A percentile compares a stretch with the other conserved stretches of the same genome.
phyloP scores from a whole-genome alignment of 768 basidiomycete genomes.

The Tephrocybe rancida region DNA sequence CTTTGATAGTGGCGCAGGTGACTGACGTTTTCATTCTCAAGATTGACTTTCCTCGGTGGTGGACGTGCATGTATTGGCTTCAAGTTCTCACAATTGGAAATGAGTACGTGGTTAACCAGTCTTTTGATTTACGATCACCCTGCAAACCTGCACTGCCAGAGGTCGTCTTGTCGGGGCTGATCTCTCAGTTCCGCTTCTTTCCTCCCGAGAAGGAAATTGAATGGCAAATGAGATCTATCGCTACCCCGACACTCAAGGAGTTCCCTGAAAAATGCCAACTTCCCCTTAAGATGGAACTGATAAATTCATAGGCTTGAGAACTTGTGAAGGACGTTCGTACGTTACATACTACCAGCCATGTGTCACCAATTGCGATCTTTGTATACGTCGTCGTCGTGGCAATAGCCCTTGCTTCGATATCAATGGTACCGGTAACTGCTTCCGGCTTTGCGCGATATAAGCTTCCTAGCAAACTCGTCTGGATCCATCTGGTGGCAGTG shows the following conservation, averaged over 20 bases:
- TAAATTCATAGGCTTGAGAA: background rate
- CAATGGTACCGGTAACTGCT: too few species aligned
- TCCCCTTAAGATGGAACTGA: background rate
- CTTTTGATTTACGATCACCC: background rate
- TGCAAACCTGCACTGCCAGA: conserved; percentile 10
- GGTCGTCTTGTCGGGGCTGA: conserved; percentile 21
- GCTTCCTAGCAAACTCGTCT: too few species aligned
- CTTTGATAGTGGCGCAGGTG: too few species aligned
- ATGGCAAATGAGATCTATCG: conserved; percentile 2
- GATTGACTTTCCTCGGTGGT: conserved; percentile 38
- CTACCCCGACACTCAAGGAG: background rate
- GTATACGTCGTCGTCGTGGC: too few species aligned
- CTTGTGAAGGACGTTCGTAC: too few species aligned
- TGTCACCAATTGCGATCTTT: too few species aligned
- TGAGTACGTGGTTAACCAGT: conserved; percentile 38
- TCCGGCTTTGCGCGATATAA: too few species aligned
- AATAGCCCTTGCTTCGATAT: too few species aligned
- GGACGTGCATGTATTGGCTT: conserved; percentile 37
- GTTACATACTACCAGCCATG: too few species aligned
- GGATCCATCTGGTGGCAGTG: too few species aligned
- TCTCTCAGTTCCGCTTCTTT: conserved; percentile 3
- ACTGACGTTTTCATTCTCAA: conserved; percentile 26
- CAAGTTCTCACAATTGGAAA: conserved; percentile 40
- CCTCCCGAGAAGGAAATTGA: background rate
- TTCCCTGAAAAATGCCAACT: background rate